Conservation (phyloP, 2,329 filamentous ascomycete genomes). For the Exophiala phaeomuriformis region DNA sequence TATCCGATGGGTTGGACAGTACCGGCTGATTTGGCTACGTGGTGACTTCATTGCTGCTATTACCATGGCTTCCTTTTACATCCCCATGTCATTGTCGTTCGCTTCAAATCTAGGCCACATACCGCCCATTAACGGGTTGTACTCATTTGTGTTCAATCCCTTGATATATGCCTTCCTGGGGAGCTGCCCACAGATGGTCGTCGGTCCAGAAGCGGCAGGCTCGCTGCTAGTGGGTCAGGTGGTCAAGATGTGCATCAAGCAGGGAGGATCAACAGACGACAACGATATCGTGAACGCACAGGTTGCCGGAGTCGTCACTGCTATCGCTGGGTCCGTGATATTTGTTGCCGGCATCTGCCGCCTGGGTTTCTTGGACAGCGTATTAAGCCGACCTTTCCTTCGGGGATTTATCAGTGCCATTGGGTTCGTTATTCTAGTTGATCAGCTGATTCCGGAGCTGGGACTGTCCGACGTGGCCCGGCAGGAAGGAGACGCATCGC, state of each 20-base stretch:
- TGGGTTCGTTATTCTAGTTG: slow-evolving; percentile 90
- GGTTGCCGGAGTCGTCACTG: slow-evolving; percentile 80
- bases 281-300: slow-evolving; percentile 67
- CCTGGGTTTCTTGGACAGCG: slow-evolving; percentile 87
- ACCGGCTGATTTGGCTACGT: slow-evolving; percentile 69
- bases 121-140: slow-evolving; percentile 86
- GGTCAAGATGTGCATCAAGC: slow-evolving; percentile 67
- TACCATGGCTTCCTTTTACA: slow-evolving; percentile 97
- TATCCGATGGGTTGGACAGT: slow-evolving; percentile 83
- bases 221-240: slow-evolving; percentile 85
- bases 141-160: slow-evolving; percentile 88
- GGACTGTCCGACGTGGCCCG: slow-evolving; percentile 64
- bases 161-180: slow-evolving; percentile 85
- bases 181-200: slow-evolving; percentile 85
- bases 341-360: slow-evolving; percentile 78
- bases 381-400: slow-evolving; percentile 84
- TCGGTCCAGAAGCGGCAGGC: slow-evolving; percentile 89
- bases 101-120: slow-evolving; percentile 89
- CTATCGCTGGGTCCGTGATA: slow-evolving; percentile 79
- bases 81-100: slow-evolving; percentile 92
- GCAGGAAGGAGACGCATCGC: slow-evolving; percentile 52
- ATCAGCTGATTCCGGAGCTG: slow-evolving; percentile 86
- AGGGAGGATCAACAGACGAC: slow-evolving; percentile 57
- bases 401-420: slow-evolving; percentile 96
- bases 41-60: slow-evolving; percentile 83